Base-by-base conservation (phyloP, 1,139 yeast species). In the Kodamaea fungicola region DNA sequence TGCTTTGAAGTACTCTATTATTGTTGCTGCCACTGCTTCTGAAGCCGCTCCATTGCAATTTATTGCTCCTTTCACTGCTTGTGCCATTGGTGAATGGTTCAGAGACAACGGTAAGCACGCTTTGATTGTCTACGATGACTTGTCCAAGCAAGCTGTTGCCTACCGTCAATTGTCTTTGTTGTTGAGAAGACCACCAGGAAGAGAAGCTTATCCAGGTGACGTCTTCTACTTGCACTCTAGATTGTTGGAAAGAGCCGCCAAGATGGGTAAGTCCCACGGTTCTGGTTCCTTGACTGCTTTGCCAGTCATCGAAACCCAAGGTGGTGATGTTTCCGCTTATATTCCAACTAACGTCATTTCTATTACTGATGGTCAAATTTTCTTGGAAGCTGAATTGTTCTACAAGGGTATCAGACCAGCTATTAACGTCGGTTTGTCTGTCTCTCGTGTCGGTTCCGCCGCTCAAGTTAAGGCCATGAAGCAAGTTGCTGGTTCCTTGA, bases 401-500 rank as follows among this genome's bases (percentile, higher is more conserved):
- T 89, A 92, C 92, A 92, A 90, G 83, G 98, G 98, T 89, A 90
- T 92, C 73, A 89, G 98, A 83, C 98, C 98, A 67, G 97, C 98
- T 64, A 92, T 92, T 66, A 92, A 92, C 74, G 97, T 92, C 72
- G 98, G 98, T 90, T 84, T 92, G 67, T 92, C 98, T 62, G 98
- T 92, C 63, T 92, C 98, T 62, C 96, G 98, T 83, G 98, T 92
- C 79, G 98, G 98, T 78, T 92, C 98, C 55, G 98, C 98, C 64
- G 98, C 98, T 65, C 98, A 92, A 82, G 97, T 92, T 63, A 92
- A 92, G 84, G 97, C 98, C 74, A 86, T 94, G 95, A 92, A 92
- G 79, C 97, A 92, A 83, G 98, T 94, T 74, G 98, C 98, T 57
- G 99, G 98, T 84, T 94, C 98, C 59, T 85, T 92, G 77, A 92